Evolutionary conservation across 2,329 filamentous ascomycete species (phyloP).

Genomic region (Ceratocystis ficicola): DNA sequence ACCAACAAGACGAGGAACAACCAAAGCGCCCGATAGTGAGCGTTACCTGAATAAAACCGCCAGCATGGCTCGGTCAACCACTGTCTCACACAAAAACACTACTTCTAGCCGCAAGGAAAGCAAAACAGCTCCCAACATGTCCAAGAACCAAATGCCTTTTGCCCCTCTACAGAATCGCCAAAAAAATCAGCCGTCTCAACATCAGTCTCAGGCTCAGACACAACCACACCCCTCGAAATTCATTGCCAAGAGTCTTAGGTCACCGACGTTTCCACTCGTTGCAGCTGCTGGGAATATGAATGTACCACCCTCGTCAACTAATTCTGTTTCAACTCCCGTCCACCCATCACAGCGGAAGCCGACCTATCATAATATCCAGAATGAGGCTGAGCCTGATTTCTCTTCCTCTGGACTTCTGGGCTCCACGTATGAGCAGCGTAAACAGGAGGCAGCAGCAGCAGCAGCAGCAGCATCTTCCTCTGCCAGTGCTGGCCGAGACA

Average conservation of each 20-base stretch:
- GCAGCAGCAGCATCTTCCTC: constrained; percentile 15
- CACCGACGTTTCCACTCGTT: constrained; percentile 15
- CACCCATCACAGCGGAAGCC: constrained; percentile 9
- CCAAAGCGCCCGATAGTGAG: constrained; percentile 15
- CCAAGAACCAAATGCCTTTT: not conserved
- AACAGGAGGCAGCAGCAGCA: constrained; percentile 28
- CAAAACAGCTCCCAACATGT: not conserved
- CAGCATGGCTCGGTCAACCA: constrained; percentile 8
- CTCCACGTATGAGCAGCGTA: constrained; percentile 38
- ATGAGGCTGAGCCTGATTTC: constrained; percentile 34
- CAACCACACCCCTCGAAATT: constrained; percentile 8
- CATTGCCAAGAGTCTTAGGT: constrained; percentile 4
- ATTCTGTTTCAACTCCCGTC: not conserved
- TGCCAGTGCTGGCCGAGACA: constrained; percentile 29
- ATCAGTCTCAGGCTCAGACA: constrained; percentile 5
- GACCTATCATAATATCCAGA: constrained; percentile 11
- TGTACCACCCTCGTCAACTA: not conserved
- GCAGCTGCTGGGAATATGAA: constrained; percentile 16
- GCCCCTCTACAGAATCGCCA: constrained; percentile 3
- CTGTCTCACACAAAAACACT: constrained; percentile 15
- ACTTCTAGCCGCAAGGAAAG: constrained; percentile 19
- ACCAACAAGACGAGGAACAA: constrained; percentile 12
- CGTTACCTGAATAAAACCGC: constrained; percentile 5
- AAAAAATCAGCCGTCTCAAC: constrained; percentile 3
- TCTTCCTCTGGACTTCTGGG: constrained; percentile 41